Evolutionary conservation across 805 yeast species (phyloP).

Genomic region (Zygosaccharomyces lentus): DNA sequence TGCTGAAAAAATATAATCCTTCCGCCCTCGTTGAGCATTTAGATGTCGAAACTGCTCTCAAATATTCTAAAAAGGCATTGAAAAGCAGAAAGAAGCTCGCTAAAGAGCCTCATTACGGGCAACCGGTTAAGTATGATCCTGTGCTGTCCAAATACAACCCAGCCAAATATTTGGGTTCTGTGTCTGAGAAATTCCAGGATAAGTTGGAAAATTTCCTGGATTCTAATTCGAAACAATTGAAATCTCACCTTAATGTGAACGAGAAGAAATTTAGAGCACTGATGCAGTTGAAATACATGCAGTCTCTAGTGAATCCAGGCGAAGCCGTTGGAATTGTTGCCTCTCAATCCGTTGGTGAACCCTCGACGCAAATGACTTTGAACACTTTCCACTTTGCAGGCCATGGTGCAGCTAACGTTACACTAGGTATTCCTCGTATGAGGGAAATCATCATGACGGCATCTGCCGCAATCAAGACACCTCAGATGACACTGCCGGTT

Average conservation of each 20-base stretch:
- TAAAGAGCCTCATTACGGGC: constrained; percentile 58
- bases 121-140: constrained; percentile 74
- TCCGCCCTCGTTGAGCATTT: constrained; percentile 64
- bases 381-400: constrained; percentile 99
- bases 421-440: constrained; percentile 99
- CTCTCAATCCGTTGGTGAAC: constrained; percentile 97
- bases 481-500: constrained; percentile 94
- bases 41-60: constrained; percentile 77
- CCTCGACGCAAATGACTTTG: constrained; percentile 98
- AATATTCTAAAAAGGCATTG: constrained; percentile 75
- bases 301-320: constrained; percentile 91
- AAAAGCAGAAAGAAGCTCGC: constrained; percentile 66
- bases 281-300: constrained; percentile 98
- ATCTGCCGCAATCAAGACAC: constrained; percentile 91
- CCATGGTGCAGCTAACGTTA: constrained; percentile 99
- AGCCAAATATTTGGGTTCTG: constrained; percentile 85
- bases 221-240: constrained; percentile 52
- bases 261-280: constrained; percentile 86
- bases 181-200: constrained; percentile 82
- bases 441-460: constrained; percentile 99
- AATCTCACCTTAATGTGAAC: constrained; percentile 46
- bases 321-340: constrained; percentile 98
- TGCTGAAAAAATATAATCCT: constrained; percentile 83
- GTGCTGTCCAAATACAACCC: constrained; percentile 83
- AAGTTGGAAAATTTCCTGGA: constrained; percentile 69